Evolutionary conservation across 306 rosid species (phyloP), one percentile per base, ranked within the genome.

Genomic region (Spatholobus suberectus): DNA sequence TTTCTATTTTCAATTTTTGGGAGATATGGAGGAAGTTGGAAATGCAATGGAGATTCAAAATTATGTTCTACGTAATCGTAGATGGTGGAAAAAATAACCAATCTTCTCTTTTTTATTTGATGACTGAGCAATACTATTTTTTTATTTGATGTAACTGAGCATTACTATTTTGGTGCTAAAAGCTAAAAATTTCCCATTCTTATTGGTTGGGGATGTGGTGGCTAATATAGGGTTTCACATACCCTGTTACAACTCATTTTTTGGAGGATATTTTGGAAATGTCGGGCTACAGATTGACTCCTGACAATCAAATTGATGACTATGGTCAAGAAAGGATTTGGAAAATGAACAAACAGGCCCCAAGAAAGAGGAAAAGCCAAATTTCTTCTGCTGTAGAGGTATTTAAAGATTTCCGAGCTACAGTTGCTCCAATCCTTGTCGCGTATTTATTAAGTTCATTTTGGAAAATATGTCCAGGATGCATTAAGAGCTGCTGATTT

Each of bases 321-420:
- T 93, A 94, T 84, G 99, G 98, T 80, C 99, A 91, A 88, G 98
- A 93, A 61, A 93, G 87, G 91, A 58, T 75, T 73, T 96, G 99
- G 99, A 96, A 96, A 89, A 84, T 88, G 93, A 88, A 88, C 89
- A 96, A 94, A 79, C 96, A 91, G 81, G 90, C 94, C 46, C 99
- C 95, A 54, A 87, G 97, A 90, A 96, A 92, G 88, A 92, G 98
- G 90, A 96, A 96, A 86, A 94, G 97, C 89, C 98, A 92, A 85
- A 94, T 96, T 85, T 92, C 93, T 83, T 94, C 90, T 27, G 80
- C 89, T 63, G 94, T 94, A 34, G 97, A 92, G 98, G 99, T 96
- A 87, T 70, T 49, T 10, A 14, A 77, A 54, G 67, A 75, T 46
- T 75, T 51, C 18, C 6, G 58, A 71, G 35, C 38, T 80, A 18